These are phyloP conservation scores for Nymphaea colorata DNA, from an alignment of 164 flowering plant genomes.

Conservation along the genomic window DNA sequence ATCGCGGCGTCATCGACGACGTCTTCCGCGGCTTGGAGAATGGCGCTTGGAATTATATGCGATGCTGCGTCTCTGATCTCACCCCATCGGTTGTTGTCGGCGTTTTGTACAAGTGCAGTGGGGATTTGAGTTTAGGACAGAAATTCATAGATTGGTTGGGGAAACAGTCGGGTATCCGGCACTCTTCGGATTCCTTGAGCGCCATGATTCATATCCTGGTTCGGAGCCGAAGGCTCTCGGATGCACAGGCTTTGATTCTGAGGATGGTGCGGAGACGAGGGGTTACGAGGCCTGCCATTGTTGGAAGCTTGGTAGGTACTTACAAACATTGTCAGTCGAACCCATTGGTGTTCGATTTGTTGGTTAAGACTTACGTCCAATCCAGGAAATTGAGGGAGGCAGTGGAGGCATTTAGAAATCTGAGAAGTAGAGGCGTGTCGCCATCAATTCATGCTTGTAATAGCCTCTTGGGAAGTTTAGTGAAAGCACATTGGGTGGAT, in stretches of 20 bases:
- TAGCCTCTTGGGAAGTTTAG: conserved; percentile 74
- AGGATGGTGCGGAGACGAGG: conserved; percentile 72
- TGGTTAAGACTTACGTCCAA: conserved; percentile 79
- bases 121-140: conserved; percentile 31
- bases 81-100: conserved; percentile 32
- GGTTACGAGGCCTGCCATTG: conserved; percentile 44
- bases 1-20: no score
- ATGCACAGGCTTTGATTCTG: conserved; percentile 71
- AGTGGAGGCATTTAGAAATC: conserved; percentile 44
- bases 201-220: conserved; percentile 56
- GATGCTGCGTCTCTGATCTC: conserved; percentile 7
- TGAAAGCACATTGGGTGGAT: conserved; percentile 68
- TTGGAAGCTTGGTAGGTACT: conserved; percentile 41
- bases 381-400: conserved; percentile 68
- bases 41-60: no score
- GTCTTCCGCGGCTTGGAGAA: no score
- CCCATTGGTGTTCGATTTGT: conserved; percentile 52
- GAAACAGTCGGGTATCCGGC: conserved; percentile 25
- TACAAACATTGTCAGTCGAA: conserved; percentile 30
- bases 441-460: conserved; percentile 70
- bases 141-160: conserved; percentile 39
- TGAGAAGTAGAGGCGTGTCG: conserved; percentile 35
- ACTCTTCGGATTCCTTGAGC: conserved; percentile 42
- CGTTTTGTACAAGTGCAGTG: conserved; percentile 38
- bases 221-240: conserved; percentile 38